These are phyloP conservation scores for Pulveroboletus ravenelii DNA, from an alignment of 768 basidiomycete species.

Conservation along the genomic window DNA sequence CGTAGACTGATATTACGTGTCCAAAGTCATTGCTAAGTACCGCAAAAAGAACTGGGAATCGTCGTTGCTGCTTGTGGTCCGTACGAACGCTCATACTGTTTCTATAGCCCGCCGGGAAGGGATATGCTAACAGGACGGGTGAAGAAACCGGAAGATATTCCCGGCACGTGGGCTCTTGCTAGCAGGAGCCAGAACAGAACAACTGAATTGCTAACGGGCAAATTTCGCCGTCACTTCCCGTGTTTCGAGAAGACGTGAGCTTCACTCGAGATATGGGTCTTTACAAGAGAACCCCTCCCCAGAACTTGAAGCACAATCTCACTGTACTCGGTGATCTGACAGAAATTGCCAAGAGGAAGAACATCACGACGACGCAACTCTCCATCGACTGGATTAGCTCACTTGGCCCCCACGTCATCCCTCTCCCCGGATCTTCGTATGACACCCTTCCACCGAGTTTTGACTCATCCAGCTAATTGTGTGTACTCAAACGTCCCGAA, in stretches of 20 bases:
- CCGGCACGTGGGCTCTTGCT: slow-evolving; percentile 14
- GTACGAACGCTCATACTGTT: not conserved
- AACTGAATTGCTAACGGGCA: slow-evolving; percentile 31
- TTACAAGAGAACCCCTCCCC: slow-evolving; percentile 1
- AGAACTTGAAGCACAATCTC: slow-evolving; percentile 40
- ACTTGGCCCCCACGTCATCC: too few relatives aligned
- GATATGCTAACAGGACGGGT: slow-evolving; percentile 48
- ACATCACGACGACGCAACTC: too few relatives aligned
- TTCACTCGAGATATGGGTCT: not conserved
- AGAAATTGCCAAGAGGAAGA: slow-evolving; percentile 39
- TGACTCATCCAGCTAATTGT: slow-evolving; percentile 1
- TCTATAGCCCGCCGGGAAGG: slow-evolving; percentile 44
- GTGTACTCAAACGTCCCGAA: slow-evolving; percentile 17
- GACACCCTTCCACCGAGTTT: slow-evolving; percentile 4
- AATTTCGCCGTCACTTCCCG: slow-evolving; percentile 33
- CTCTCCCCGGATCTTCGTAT: too few relatives aligned
- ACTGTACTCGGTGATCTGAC: slow-evolving; percentile 39
- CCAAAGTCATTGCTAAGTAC: slow-evolving; percentile 49
- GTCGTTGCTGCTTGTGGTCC: slow-evolving; percentile 46
- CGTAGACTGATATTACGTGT: not conserved
- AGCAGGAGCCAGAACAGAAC: not conserved
- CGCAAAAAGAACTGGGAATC: slow-evolving; percentile 48
- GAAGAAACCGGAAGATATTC: slow-evolving; percentile 35
- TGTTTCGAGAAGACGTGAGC: slow-evolving; percentile 41
- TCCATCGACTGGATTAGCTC: too few relatives aligned